Base-by-base conservation (phyloP, 2,329 filamentous ascomycete species). In the Phoma sp. region DNA sequence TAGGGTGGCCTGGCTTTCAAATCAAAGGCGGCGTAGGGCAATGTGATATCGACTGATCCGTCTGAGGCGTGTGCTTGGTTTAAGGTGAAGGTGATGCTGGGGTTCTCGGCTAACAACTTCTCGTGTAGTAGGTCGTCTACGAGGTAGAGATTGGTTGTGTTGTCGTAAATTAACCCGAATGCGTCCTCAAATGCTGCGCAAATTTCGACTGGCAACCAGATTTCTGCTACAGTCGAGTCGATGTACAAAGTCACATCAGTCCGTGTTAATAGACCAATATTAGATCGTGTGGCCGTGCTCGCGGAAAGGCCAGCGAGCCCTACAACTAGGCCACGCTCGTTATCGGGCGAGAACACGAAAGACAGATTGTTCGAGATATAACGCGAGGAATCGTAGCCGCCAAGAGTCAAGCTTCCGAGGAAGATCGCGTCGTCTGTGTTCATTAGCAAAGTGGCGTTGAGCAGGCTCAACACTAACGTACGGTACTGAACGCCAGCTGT, bases 401-500 rank as follows among this genome's bases (percentile, higher is more conserved):
- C 89, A 9, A 92, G 76, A 0, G 86, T 89, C 40, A 92, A 73
- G 27, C 77, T 80, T 13, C 68, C 74, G 9, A 75, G 70, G n/a
- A 77, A 71, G 7, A 68, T 71, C 13, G 69, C 64, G 43, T 65
- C 67, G 25, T 65, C 74, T 77, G 27, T 32, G 47, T 55, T 46
- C 58, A 49, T 61, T 58, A 48, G 57, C 39, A n/a, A 9, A 2
- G 39, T 10, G 29, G 10, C 2, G 15, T n/a, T 39, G 17, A 21
- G 9, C 2, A 13, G 17, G 9, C 12, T 19, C 15, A 17, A 21
- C 17, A 17, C 32, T 13, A 25, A 74, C 83, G 71, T 77, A 87
- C 87, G 82, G 67, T 92, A 92, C 58, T 83, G 82, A n/a, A 88
- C 88, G 15, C 90, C 90, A 36, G 89, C 89, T 3, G 89, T 92